Evolutionary conservation across 2,329 filamentous ascomycete genomes (phyloP), one percentile per base, ranked within the genome.

Genomic region (Sarocladium brachiariae): DNA sequence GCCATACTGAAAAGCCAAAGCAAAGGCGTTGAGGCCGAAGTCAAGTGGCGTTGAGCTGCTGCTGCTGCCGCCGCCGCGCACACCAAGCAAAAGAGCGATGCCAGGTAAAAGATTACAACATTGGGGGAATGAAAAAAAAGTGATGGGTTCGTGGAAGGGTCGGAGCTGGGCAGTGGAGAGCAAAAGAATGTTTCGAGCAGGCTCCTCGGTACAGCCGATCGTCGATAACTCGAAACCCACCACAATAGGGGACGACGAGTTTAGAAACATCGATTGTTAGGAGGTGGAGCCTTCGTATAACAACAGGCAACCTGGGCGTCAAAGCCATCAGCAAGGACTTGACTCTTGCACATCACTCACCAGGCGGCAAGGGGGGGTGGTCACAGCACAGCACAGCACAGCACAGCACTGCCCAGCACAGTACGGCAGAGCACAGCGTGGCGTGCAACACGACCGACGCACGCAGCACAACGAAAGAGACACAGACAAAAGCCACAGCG

Each of bases 181-280:
- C 7, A 11, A 23, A 45, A 18, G 33, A 35, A 5, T 35, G 33
- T 35, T 35, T 35, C 8, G 33, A 35, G n/a, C 33, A 31, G 33
- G 33, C 14, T 21, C 11, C 16, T 18, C 21, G 9, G 37, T 7
- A 19, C 8, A 21, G 23, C 9, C 5, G 39, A 43, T 43, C 39
- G 39, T 25, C 39, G 21, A 25, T 8, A 5, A 21, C 13, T 21
- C 16, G 6, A 21, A 39, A 39, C 35, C 35, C n/a, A 19, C 35
- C 13, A 19, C n/a, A 19, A 16, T 3, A 31, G 14, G 8, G 11
- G 43, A 47, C 25, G 43, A 47, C 43, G 43, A 47, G n/a, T 31
- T 47, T 47, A 47, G 43, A 47, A 47, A 47, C 43, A 47, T 31
- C 16, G 27, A 33, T 21, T 47, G 43, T 33, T 47, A 5, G 25